Conservation (phyloP, 805 yeast genomes). For the Sugiyamaella boreocaroliniensis region DNA sequence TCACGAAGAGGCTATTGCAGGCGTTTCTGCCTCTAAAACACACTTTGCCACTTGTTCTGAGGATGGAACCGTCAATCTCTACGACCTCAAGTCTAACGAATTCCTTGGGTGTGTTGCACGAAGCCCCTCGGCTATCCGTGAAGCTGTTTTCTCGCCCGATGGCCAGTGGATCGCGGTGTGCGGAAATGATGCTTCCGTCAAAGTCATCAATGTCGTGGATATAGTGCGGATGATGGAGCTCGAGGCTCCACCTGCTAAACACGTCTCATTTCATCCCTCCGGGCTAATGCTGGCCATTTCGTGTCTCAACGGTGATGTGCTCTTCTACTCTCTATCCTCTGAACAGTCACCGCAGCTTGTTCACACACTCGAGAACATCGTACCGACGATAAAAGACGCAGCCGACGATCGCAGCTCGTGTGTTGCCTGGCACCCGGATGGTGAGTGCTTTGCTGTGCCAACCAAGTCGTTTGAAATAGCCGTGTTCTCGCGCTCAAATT, state of each 20-base stretch:
- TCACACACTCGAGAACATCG: slow-evolving; percentile 23
- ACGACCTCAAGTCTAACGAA: slow-evolving; percentile 23
- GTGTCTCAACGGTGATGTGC: slow-evolving; percentile 30
- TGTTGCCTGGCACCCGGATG: slow-evolving; percentile 65
- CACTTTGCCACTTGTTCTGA: slow-evolving; percentile 39
- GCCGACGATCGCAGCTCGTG: slow-evolving; percentile 45
- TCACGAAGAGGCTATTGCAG: slow-evolving; percentile 14
- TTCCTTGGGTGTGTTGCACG: slow-evolving; percentile 22
- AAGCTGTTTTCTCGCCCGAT: slow-evolving; percentile 28
- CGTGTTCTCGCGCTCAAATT: slow-evolving; percentile 22
- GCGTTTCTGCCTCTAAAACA: slow-evolving; percentile 22
- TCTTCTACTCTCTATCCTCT: slow-evolving; percentile 26
- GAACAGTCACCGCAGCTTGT: slow-evolving; percentile 19
- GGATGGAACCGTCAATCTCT: slow-evolving; percentile 35
- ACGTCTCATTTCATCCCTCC: slow-evolving; percentile 37
- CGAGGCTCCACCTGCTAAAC: slow-evolving; percentile 41
- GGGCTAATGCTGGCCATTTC: slow-evolving; percentile 28
- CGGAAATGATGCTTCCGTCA: slow-evolving; percentile 31
- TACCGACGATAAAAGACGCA: slow-evolving; percentile 25
- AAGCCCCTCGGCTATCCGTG: slow-evolving; percentile 30
- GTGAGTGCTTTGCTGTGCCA: slow-evolving; percentile 64
- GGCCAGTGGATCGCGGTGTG: slow-evolving; percentile 32
- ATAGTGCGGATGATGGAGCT: slow-evolving; percentile 36
- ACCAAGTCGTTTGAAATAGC: slow-evolving; percentile 34
- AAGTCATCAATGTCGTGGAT: slow-evolving; percentile 29